Base-by-base conservation (phyloP, 768 basidiomycete genomes). In the Daedaleopsis nitida region DNA sequence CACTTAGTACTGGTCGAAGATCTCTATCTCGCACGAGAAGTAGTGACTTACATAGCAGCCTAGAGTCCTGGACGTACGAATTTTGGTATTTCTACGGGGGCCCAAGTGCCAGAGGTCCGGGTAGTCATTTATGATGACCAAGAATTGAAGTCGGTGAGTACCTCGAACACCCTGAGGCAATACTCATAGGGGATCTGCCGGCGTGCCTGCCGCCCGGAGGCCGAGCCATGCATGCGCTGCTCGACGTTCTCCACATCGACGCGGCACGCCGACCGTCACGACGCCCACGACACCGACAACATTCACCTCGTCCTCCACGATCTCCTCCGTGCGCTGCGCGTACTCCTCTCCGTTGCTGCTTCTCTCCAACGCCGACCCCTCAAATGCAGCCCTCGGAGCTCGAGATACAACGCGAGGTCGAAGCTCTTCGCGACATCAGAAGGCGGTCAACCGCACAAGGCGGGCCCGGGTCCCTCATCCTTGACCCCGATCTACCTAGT, bases 401-500 rank as follows among this genome's bases (percentile, higher is more conserved):
- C 73, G 92, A 94, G 76, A 93, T 94, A 64, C 86, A 87, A 72
- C 86, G 91, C 66, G 92, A 94, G 78, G 89, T 92, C 44, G 90
- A 94, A 72, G 88, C 89, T 45, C 80, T 94, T 43, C 85, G 89
- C 66, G 92, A 93, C 76, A 86, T 97, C 66, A 83, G 84, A 60
- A 83, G 95, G 56, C 87, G 94, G 67, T 97, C 94, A 2, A 86
- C 87, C 16, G 83, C 88, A 0, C 81, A 84, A 61, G 80, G 81
- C 35, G 85, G 86, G 11, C 94, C 92, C 62, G 92, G 92, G 42
- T 87, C 89, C 23, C 85, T 94, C 69, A 81, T 90, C 60, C 82
- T 96, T 57, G 95, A 97, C 75, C 94, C 94, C 66, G 95, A 97
- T 84, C 84, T 96, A 51, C 95, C 95, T 44, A 87, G 84, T 68